These are phyloP conservation scores for Suhomyces atakaporum DNA, from an alignment of 1,139 yeast genomes.

Conservation along the genomic window DNA sequence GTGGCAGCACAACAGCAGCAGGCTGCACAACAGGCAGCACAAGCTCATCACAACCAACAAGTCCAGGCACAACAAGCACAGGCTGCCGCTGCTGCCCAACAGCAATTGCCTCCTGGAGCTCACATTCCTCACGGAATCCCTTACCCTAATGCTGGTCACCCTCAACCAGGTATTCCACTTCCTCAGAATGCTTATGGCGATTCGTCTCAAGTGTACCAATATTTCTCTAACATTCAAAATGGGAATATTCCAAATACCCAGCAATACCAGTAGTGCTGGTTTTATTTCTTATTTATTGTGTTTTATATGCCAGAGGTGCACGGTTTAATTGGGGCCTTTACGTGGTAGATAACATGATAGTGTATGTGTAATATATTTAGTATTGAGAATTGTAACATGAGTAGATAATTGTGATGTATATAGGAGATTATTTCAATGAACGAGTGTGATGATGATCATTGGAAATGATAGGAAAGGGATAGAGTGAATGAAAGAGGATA, in stretches of 20 bases:
- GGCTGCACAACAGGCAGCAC: constrained; percentile 28
- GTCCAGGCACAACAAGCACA: constrained; percentile 30
- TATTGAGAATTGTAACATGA: neutral
- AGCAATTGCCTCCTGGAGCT: constrained; percentile 51
- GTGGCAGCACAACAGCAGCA: constrained; percentile 29
- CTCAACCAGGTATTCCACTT: constrained; percentile 40
- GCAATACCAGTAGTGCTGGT: constrained; percentile 34
- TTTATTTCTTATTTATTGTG: constrained; percentile 12
- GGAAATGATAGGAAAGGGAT: too few species aligned
- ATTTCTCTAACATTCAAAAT: constrained; percentile 58
- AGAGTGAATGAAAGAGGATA: too few species aligned
- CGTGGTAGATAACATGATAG: constrained; percentile 9
- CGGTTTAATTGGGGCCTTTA: constrained; percentile 5
- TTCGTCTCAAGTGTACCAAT: constrained; percentile 53
- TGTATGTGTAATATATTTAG: constrained; percentile 9
- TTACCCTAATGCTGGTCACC: constrained; percentile 42
- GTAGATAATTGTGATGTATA: neutral
- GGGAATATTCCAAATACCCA: constrained; percentile 50
- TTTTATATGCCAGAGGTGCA: constrained; percentile 5
- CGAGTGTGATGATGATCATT: too few species aligned
- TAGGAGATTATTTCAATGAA: too few species aligned
- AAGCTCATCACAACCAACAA: constrained; percentile 26
- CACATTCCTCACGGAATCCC: constrained; percentile 50
- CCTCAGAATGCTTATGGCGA: constrained; percentile 48
- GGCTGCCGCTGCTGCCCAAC: constrained; percentile 28